A percentile compares a stretch with the other conserved stretches of the same genome.
phyloP scores from a whole-genome alignment of 768 basidiomycete species.

The Suillus luteus region DNA sequence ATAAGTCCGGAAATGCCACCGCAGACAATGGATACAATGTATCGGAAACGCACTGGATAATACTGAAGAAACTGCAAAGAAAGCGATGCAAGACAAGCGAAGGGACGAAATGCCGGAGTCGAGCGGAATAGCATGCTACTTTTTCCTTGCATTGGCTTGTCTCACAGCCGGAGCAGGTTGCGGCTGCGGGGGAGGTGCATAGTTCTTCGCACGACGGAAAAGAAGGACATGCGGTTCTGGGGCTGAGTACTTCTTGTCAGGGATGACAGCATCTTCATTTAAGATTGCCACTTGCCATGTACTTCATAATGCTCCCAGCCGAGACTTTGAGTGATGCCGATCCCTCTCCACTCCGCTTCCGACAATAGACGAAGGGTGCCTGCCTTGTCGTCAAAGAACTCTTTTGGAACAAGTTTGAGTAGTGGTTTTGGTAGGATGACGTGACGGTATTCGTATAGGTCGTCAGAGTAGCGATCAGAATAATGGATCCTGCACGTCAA shows the following conservation, averaged over 20 bases:
- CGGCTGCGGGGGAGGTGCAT: constrained; percentile 52
- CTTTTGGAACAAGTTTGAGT: constrained; percentile 90
- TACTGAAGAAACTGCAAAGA: constrained; percentile 12
- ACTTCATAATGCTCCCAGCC: constrained; percentile 99
- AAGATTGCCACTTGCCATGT: constrained; percentile 61
- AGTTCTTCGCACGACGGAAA: constrained; percentile 82
- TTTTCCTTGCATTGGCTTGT: constrained; percentile 46
- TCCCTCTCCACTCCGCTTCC: constrained; percentile 93
- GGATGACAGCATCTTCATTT: background rate
- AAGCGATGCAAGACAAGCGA: constrained; percentile 21
- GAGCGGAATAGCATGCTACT: constrained; percentile 31
- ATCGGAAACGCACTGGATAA: constrained; percentile 8
- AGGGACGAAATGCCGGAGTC: constrained; percentile 23
- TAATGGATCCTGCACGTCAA: constrained; percentile 70
- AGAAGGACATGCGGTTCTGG: constrained; percentile 94
- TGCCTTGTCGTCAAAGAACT: constrained; percentile 75
- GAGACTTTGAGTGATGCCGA: constrained; percentile 93
- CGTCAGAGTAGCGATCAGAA: constrained; percentile 91
- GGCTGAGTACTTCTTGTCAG: constrained; percentile 46
- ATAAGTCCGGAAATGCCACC: background rate
- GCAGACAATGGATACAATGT: background rate
- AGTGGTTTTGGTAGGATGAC: constrained; percentile 96
- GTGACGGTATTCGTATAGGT: constrained; percentile 93
- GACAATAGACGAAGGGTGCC: constrained; percentile 80
- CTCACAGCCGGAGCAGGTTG: constrained; percentile 40